phyloP scores from a whole-genome alignment of 441 rosid species.

The Erodium trifolium region DNA sequence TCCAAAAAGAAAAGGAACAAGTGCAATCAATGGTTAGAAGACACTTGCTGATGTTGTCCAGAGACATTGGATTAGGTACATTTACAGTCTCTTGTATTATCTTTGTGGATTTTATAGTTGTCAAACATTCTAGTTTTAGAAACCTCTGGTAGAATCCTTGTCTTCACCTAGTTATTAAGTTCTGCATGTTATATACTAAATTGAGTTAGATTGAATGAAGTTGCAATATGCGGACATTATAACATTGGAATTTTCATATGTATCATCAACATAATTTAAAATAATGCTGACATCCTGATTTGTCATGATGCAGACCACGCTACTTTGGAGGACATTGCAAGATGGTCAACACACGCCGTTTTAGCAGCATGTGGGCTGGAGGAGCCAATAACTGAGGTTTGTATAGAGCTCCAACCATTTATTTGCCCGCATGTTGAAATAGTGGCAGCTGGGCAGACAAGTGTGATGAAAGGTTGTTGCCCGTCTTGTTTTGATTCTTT shows the following conservation, averaged over 20 bases:
- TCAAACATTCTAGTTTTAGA: not conserved
- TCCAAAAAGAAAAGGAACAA: constrained; percentile 47
- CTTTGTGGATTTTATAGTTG: not conserved
- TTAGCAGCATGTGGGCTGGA: constrained; percentile 86
- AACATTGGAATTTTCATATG: not conserved
- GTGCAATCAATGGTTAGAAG: constrained; percentile 60
- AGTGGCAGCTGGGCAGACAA: constrained; percentile 42
- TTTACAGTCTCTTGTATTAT: not conserved
- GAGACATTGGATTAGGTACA: constrained; percentile 57
- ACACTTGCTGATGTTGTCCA: constrained; percentile 67
- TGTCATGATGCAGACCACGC: constrained; percentile 43
- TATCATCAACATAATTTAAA: not conserved
- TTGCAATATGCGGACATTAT: too few species aligned
- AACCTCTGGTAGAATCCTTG: not conserved
- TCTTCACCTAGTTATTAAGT: not conserved
- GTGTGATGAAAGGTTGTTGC: constrained; percentile 80
- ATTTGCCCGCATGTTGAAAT: constrained; percentile 50
- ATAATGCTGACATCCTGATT: not conserved
- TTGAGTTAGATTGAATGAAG: not conserved
- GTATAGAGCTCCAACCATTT: constrained; percentile 38
- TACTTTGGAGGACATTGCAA: constrained; percentile 56
- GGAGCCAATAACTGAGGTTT: constrained; percentile 60
- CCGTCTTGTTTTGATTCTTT: constrained; percentile 68
- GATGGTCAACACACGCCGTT: constrained; percentile 66
- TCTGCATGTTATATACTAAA: not conserved